These are phyloP conservation scores for Eremochloa ophiuroides DNA, from an alignment of 176 grass and related monocot species.

Conservation along the genomic window DNA sequence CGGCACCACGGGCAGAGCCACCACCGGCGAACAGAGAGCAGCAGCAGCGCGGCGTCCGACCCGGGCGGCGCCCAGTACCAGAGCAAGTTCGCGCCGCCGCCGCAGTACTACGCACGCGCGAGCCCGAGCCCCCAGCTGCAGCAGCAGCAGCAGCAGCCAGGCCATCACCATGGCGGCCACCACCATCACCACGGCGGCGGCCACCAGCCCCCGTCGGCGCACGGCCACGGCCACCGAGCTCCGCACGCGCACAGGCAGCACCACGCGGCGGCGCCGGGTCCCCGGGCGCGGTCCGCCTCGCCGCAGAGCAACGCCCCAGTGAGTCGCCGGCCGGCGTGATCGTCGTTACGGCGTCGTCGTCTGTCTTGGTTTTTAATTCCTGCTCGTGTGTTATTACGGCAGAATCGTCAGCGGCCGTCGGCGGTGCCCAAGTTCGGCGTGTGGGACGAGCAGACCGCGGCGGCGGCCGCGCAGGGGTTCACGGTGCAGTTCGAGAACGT, in stretches of 20 bases:
- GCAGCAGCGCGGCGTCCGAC: constrained; percentile 21
- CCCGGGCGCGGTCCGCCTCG: constrained; percentile 32
- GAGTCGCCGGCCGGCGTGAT: not conserved
- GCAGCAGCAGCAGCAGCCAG: not conserved
- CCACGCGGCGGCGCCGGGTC: not conserved
- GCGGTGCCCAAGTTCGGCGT: constrained; percentile 61
- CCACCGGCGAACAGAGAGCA: constrained; percentile 26
- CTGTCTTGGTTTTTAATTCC: not conserved
- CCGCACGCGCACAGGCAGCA: not conserved
- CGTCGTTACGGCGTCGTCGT: not conserved
- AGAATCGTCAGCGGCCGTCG: constrained; percentile 36
- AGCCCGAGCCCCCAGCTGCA: too few relatives aligned
- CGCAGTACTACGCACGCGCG: constrained; percentile 19
- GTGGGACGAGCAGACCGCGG: constrained; percentile 53
- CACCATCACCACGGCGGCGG: not conserved
- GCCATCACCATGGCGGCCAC: not conserved
- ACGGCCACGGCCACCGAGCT: not conserved
- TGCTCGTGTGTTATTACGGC: not conserved
- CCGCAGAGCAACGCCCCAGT: constrained; percentile 22
- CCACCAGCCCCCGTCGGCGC: not conserved
- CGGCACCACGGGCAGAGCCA: not conserved
- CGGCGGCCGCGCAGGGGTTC: constrained; percentile 42
- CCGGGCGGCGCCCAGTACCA: not conserved
- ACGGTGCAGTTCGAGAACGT: constrained; percentile 71
- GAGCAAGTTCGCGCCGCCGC: constrained; percentile 61